Conservation (phyloP, 2,329 filamentous ascomycete genomes). For the Pyrenochaeta sp. region DNA sequence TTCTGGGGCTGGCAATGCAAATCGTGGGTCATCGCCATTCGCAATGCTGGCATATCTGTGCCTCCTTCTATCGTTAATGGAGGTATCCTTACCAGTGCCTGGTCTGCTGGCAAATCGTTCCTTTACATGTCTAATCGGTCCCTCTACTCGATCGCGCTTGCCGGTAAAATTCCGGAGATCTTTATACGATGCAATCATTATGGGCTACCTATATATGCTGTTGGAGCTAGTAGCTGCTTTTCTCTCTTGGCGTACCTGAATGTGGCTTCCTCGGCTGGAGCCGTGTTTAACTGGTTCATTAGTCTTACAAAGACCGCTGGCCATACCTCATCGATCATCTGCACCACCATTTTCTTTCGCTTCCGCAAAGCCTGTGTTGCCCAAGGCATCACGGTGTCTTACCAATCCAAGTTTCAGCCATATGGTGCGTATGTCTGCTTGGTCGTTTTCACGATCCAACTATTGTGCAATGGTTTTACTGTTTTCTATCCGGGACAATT, state of each 20-base stretch:
- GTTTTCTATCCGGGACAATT: slow-evolving; percentile 70
- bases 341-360: slow-evolving; percentile 36
- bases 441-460: slow-evolving; percentile 66
- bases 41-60: slow-evolving; percentile 51
- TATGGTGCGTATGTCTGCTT: slow-evolving; percentile 71
- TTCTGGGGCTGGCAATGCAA: slow-evolving; percentile 38
- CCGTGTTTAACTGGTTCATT: slow-evolving; percentile 47
- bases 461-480: slow-evolving; percentile 76
- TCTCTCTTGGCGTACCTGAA: slow-evolving; percentile 18
- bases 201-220: slow-evolving; percentile 54
- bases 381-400: slow-evolving; percentile 56
- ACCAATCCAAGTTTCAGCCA: slow-evolving; percentile 63
- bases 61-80: slow-evolving; percentile 25
- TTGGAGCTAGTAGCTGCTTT: slow-evolving; percentile 59
- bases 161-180: slow-evolving; percentile 15
- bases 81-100: slow-evolving; percentile 19
- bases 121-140: slow-evolving; percentile 21
- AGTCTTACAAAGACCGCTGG: slow-evolving; percentile 46
- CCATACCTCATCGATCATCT: slow-evolving; percentile 42
- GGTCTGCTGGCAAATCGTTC: slow-evolving; percentile 20
- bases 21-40: slow-evolving; percentile 62
- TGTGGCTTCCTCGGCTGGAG: slow-evolving; percentile 1
- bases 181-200: slow-evolving; percentile 19
- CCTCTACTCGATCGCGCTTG: slow-evolving; percentile 19
- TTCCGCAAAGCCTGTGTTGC: slow-evolving; percentile 39